phyloP scores from a whole-genome alignment of 495 filamentous ascomycete species.

The Hypoxylon crocopeplum region DNA sequence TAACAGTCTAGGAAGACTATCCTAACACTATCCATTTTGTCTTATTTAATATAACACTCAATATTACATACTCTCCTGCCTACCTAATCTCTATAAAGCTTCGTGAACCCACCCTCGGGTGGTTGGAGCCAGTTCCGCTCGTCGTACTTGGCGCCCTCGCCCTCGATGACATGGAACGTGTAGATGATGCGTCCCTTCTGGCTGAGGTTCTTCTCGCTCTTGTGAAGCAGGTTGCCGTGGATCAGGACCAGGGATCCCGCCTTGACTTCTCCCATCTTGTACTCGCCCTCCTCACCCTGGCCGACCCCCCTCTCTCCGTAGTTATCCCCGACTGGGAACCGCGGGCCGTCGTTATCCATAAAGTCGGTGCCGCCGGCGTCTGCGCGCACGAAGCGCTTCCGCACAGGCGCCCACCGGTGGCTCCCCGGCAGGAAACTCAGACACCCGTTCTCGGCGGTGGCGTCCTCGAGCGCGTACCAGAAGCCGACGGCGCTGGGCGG shows the following conservation, averaged over 20 bases:
- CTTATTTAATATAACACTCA: not conserved
- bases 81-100: constrained; percentile 53
- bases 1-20: too few relatives aligned
- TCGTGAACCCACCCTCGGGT: constrained; percentile 76
- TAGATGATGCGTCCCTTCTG: constrained; percentile 89
- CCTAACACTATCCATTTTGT: too few relatives aligned
- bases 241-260: constrained; percentile 90
- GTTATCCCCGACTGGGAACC: constrained; percentile 52
- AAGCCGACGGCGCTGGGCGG: constrained; percentile 91
- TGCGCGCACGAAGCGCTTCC: constrained; percentile 74
- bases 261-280: constrained; percentile 79
- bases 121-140: constrained; percentile 92
- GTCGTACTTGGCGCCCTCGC: constrained; percentile 77
- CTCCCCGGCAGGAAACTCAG: constrained; percentile 83
- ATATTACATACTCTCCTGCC: not conserved
- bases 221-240: constrained; percentile 94
- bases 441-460: constrained; percentile 82
- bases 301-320: constrained; percentile 46
- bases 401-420: constrained; percentile 70
- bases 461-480: constrained; percentile 96
- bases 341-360: constrained; percentile 50
- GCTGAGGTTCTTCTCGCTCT: constrained; percentile 92
- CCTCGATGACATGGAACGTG: constrained; percentile 97
- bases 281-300: constrained; percentile 53
- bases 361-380: constrained; percentile 58